Evolutionary conservation across 495 filamentous ascomycete species (phyloP).

Genomic region (Podospora anserina): DNA sequence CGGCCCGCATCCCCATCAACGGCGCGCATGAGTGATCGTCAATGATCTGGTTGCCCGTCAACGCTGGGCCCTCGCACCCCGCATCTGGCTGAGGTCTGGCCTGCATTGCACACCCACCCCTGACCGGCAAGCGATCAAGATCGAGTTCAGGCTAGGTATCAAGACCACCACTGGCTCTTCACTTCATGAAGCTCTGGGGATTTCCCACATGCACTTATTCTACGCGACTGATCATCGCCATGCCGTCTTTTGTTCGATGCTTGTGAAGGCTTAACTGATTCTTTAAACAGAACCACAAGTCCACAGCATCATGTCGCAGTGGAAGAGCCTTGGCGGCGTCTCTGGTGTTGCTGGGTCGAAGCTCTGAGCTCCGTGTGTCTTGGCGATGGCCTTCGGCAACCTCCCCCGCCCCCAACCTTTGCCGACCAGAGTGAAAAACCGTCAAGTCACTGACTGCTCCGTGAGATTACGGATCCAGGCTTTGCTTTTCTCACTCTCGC

Average conservation of each 20-base stretch:
- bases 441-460: background rate
- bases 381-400: background rate
- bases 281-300: background rate
- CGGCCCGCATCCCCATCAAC: slow-evolving; percentile 2
- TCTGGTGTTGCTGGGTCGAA: background rate
- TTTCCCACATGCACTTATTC: slow-evolving; percentile 15
- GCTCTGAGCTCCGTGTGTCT: background rate
- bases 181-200: slow-evolving; percentile 21
- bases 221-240: slow-evolving; percentile 31
- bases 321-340: background rate
- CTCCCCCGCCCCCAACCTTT: background rate
- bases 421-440: background rate
- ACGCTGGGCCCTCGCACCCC: background rate
- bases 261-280: background rate
- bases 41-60: slow-evolving; percentile 1
- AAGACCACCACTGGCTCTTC: background rate
- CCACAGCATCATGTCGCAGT: background rate
- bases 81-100: background rate
- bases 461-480: background rate
- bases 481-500: background rate
- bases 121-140: background rate
- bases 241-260: slow-evolving; percentile 17
- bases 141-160: background rate
- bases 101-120: background rate
- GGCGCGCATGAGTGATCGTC: slow-evolving; percentile 19